These are phyloP conservation scores for Trichocladium uniseriatum DNA, from an alignment of 495 filamentous ascomycete species.

Conservation along the genomic window DNA sequence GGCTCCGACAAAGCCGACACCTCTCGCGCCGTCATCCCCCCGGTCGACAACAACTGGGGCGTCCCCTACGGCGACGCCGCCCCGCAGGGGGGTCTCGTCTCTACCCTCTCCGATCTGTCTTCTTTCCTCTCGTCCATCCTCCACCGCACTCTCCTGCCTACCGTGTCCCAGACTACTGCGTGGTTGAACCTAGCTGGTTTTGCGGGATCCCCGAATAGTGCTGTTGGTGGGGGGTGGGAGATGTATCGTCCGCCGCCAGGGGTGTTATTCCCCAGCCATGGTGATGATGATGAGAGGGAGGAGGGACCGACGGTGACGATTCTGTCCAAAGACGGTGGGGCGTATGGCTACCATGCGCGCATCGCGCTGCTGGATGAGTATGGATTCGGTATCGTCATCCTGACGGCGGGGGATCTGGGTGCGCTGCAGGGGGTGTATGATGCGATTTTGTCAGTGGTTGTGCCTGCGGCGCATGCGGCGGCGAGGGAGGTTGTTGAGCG, in stretches of 20 bases:
- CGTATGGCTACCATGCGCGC: constrained; percentile 16
- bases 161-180: constrained; percentile 1
- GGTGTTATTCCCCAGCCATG: constrained; percentile 11
- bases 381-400: constrained; percentile 14
- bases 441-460: constrained; percentile 9
- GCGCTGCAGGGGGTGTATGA: constrained; percentile 9
- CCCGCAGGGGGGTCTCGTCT: constrained; percentile 26
- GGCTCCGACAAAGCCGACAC: constrained; percentile 20
- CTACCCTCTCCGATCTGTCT: constrained; percentile 29
- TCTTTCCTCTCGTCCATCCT: constrained; percentile 30
- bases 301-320: constrained; percentile 16
- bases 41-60: constrained; percentile 13
- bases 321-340: constrained; percentile 16
- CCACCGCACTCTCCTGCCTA: not conserved
- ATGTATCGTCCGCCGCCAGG: constrained; percentile 16
- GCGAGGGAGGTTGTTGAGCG: too few relatives aligned
- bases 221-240: constrained; percentile 22
- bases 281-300: not conserved
- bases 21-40: constrained; percentile 20
- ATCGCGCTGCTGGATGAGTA: constrained; percentile 21
- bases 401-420: constrained; percentile 14
- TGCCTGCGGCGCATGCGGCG: constrained; percentile 30
- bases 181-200: constrained; percentile 20
- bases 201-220: constrained; percentile 6
- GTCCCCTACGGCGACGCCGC: constrained; percentile 11